phyloP scores from a whole-genome alignment of 805 yeast genomes.

The Candida stauntonica region DNA sequence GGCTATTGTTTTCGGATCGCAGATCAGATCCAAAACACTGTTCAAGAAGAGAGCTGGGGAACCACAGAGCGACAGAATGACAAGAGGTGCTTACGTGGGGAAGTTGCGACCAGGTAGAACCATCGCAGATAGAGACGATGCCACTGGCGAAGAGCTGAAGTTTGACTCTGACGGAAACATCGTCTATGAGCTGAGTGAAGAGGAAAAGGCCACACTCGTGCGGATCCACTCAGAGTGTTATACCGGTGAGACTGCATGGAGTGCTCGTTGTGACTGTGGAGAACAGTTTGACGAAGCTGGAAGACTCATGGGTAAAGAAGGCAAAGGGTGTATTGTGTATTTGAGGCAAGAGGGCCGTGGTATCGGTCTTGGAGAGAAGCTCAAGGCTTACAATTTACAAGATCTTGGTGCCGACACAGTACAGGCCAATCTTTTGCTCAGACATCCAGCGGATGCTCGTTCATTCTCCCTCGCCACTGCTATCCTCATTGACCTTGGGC shows the following conservation, averaged over 20 bases:
- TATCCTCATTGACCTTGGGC: conserved; percentile 77
- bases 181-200: conserved; percentile 16
- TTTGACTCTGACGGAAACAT: conserved; percentile 40
- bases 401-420: conserved; percentile 99
- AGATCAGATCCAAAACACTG: conserved; percentile 72
- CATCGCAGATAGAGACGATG: conserved; percentile 59
- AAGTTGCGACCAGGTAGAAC: conserved; percentile 81
- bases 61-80: conserved; percentile 90
- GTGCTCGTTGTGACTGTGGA: conserved; percentile 98
- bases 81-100: conserved; percentile 97
- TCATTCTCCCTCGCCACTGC: conserved; percentile 93
- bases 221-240: conserved; percentile 97
- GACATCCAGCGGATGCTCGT: conserved; percentile 98
- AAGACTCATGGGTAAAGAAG: conserved; percentile 77
- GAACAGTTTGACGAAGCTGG: conserved; percentile 99
- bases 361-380: conserved; percentile 95
- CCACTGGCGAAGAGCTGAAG: conserved; percentile 32
- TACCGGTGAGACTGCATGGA: conserved; percentile 99
- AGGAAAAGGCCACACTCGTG: conserved; percentile 54
- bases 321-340: conserved; percentile 93
- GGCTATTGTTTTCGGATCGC: conserved; percentile 95
- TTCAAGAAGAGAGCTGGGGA: conserved; percentile 62
- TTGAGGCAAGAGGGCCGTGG: conserved; percentile 98
- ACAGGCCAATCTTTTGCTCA: conserved; percentile 83
- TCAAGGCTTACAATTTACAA: conserved; percentile 94